Evolutionary conservation across 345 rosid species (phyloP).

Genomic region (Kernera saxatilis): DNA sequence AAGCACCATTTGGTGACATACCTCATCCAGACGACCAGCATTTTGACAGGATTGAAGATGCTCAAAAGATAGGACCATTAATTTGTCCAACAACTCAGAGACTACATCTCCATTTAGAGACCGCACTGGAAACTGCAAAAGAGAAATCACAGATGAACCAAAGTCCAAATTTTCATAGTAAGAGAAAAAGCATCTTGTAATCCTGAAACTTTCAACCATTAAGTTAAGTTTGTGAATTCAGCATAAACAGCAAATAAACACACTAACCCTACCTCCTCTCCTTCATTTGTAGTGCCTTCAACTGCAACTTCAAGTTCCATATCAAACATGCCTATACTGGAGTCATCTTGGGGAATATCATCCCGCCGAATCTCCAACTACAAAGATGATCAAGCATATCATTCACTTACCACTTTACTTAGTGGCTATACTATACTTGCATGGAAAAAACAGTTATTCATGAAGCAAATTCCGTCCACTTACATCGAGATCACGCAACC

Average conservation of each 20-base stretch:
- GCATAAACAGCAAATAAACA: neutral
- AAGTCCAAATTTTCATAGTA: neutral
- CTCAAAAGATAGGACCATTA: constrained; percentile 59
- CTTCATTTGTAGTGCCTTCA: constrained; percentile 33
- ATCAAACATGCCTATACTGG: constrained; percentile 58
- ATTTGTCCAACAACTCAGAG: constrained; percentile 58
- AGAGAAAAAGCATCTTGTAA: neutral
- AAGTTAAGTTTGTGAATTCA: neutral
- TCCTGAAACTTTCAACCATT: neutral
- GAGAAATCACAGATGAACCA: neutral
- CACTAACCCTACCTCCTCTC: constrained; percentile 38
- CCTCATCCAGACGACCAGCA: constrained; percentile 56
- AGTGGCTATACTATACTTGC: too few relatives aligned
- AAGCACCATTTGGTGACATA: constrained; percentile 17
- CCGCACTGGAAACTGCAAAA: constrained; percentile 40
- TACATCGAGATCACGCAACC: constrained; percentile 72
- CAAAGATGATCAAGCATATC: neutral
- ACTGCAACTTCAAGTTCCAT: constrained; percentile 62
- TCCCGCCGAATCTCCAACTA: constrained; percentile 72
- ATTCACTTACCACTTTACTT: neutral
- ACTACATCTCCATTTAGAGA: constrained; percentile 37
- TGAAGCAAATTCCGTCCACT: constrained; percentile 25
- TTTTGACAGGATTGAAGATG: constrained; percentile 63
- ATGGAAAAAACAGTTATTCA: neutral
- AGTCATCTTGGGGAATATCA: constrained; percentile 58